These are phyloP conservation scores for Vigna trinervia DNA, from an alignment of 306 rosid genomes.

Conservation along the genomic window DNA sequence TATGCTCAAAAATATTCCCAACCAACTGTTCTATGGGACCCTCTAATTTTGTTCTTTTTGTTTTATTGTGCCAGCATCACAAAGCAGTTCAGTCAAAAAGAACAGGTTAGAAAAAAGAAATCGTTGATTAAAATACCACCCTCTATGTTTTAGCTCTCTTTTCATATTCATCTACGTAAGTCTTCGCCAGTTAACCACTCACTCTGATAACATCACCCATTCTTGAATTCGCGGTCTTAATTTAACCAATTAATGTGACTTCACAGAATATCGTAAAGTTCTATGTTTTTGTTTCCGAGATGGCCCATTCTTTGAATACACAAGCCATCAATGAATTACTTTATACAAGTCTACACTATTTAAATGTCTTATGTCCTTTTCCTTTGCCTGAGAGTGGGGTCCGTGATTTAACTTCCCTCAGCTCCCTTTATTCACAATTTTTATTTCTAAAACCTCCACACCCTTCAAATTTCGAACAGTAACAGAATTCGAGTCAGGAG, in stretches of 20 bases:
- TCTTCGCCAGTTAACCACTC: constrained; percentile 38
- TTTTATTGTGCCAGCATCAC: constrained; percentile 42
- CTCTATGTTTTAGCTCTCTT: background rate
- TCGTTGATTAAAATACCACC: constrained; percentile 39
- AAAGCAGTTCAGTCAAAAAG: constrained; percentile 45
- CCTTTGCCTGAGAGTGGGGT: constrained; percentile 13
- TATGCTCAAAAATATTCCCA: constrained; percentile 23
- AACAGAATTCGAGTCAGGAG: background rate
- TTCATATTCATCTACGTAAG: background rate
- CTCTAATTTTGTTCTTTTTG: constrained; percentile 48
- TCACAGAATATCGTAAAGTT: constrained; percentile 4
- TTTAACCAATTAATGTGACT: constrained; percentile 43
- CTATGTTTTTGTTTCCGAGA: constrained; percentile 23
- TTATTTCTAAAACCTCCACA: background rate
- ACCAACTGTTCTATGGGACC: constrained; percentile 42
- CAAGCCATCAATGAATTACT: constrained; percentile 36
- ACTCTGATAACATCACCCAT: constrained; percentile 35
- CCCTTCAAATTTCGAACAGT: background rate
- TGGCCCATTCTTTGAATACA: constrained; percentile 47
- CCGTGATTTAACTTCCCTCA: constrained; percentile 25
- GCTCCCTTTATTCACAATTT: background rate
- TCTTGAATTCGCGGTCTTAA: constrained; percentile 5
- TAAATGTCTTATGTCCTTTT: constrained; percentile 27
- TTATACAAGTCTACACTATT: constrained; percentile 15
- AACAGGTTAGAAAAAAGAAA: constrained; percentile 41